phyloP scores from a whole-genome alignment of 768 basidiomycete genomes.

The Rhodocollybia butyracea region DNA sequence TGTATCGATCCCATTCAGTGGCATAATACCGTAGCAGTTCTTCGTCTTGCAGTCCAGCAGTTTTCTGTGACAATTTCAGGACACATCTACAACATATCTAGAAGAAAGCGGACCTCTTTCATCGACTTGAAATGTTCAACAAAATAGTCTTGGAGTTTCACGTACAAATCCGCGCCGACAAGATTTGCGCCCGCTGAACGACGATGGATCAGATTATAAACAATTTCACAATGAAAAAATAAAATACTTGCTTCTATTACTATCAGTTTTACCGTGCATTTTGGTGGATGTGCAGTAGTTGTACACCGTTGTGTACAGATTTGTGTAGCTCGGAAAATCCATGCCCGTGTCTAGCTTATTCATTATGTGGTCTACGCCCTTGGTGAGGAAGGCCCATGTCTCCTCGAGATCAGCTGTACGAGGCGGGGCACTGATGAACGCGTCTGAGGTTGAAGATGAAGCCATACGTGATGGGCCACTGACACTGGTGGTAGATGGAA shows the following conservation, averaged over 20 bases:
- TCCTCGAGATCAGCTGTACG: slow-evolving; percentile 13
- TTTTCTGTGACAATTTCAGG: slow-evolving; percentile 46
- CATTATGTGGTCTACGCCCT: slow-evolving; percentile 90
- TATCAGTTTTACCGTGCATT: slow-evolving; percentile 41
- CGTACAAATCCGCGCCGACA: slow-evolving; percentile 97
- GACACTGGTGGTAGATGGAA: neutral
- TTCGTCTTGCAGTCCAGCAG: slow-evolving; percentile 82
- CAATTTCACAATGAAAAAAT: slow-evolving; percentile 31
- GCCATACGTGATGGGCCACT: neutral
- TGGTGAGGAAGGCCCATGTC: slow-evolving; percentile 87
- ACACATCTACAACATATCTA: neutral
- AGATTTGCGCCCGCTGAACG: slow-evolving; percentile 80
- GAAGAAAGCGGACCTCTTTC: slow-evolving; percentile 34
- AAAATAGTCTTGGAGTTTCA: slow-evolving; percentile 91
- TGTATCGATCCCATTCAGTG: slow-evolving; percentile 92
- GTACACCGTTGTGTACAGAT: slow-evolving; percentile 88
- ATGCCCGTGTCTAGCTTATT: slow-evolving; percentile 85
- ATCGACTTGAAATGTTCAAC: slow-evolving; percentile 73
- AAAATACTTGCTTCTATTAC: slow-evolving; percentile 62
- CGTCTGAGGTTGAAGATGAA: slow-evolving; percentile 1
- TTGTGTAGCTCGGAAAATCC: slow-evolving; percentile 81
- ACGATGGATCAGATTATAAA: neutral
- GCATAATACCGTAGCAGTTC: slow-evolving; percentile 89
- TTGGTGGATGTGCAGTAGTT: slow-evolving; percentile 95
- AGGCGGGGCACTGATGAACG: slow-evolving; percentile 4